Conservation (phyloP, 306 rosid species). For the Vigna reflexopilosa region DNA sequence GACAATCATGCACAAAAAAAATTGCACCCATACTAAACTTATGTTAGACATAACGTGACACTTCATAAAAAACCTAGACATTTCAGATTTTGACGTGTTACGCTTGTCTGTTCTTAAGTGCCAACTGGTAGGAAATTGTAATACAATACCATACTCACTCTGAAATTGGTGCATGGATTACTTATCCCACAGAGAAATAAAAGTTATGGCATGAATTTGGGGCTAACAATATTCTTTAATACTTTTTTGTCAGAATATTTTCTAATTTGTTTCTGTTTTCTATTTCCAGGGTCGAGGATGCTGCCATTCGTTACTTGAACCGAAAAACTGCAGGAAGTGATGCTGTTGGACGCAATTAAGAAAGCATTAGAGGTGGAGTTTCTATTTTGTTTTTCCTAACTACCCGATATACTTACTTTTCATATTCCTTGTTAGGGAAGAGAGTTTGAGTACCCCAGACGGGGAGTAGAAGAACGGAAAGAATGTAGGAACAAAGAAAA, state of each 20-base stretch:
- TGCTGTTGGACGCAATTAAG: slow-evolving; percentile 63
- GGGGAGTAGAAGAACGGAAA: slow-evolving; percentile 34
- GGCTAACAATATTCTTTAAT: slow-evolving; percentile 12
- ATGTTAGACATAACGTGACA: not conserved
- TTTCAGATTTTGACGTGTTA: not conserved
- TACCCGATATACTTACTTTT: not conserved
- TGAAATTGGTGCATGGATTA: slow-evolving; percentile 12
- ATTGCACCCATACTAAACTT: not conserved
- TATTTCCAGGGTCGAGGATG: slow-evolving; percentile 86
- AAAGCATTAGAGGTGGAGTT: slow-evolving; percentile 36
- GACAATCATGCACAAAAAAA: not conserved
- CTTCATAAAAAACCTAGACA: not conserved
- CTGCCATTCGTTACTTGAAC: slow-evolving; percentile 84
- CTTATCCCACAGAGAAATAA: slow-evolving; percentile 4
- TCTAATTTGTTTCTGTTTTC: slow-evolving; percentile 21
- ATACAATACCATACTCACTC: not conserved
- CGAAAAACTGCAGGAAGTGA: slow-evolving; percentile 68
- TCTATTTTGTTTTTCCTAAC: slow-evolving; percentile 8
- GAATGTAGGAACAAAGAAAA: slow-evolving; percentile 8
- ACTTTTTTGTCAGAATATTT: not conserved
- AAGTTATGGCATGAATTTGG: slow-evolving; percentile 3
- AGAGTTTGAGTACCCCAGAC: not conserved
- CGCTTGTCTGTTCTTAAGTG: not conserved
- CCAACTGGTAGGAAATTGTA: not conserved
- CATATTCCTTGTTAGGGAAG: not conserved